phyloP scores from a whole-genome alignment of 164 flowering plant species.

The Tetracentron sinense region DNA sequence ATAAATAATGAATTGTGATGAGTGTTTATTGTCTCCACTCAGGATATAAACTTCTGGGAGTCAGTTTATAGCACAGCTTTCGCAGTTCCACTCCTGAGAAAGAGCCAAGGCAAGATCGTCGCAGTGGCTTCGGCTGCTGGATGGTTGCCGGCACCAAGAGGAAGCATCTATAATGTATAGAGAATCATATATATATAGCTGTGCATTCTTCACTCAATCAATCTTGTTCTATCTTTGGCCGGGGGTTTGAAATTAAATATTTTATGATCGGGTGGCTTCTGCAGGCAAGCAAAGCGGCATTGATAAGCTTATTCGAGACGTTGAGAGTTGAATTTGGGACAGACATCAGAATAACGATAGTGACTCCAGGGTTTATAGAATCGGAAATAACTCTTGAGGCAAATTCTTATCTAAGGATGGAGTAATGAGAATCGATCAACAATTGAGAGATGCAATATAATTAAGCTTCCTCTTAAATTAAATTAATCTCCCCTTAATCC shows the following conservation, averaged over 20 bases:
- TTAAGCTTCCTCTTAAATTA: conserved; percentile 26
- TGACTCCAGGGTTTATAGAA: conserved; percentile 40
- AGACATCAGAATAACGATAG: conserved; percentile 40
- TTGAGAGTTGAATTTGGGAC: conserved; percentile 25
- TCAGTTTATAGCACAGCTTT: background rate
- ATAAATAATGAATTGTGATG: too few species aligned
- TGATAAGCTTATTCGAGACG: conserved; percentile 2
- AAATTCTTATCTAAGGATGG: conserved; percentile 33
- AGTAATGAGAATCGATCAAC: conserved; percentile 26
- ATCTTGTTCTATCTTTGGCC: too few species aligned
- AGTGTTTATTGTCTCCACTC: background rate
- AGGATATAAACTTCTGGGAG: conserved; percentile 7
- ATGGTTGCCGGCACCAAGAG: background rate
- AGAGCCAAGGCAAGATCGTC: conserved; percentile 2
- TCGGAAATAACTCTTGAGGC: too few species aligned
- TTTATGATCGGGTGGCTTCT: background rate
- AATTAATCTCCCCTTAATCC: conserved; percentile 5
- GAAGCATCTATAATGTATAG: too few species aligned
- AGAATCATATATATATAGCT: conserved; percentile 15
- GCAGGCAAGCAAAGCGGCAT: conserved; percentile 13
- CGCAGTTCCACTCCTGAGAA: conserved; percentile 6
- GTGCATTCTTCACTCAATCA: too few species aligned
- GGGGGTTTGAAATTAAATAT: too few species aligned
- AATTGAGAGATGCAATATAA: conserved; percentile 22
- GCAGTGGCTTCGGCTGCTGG: background rate